phyloP scores from a whole-genome alignment of 345 rosid species.

The Draba incana region DNA sequence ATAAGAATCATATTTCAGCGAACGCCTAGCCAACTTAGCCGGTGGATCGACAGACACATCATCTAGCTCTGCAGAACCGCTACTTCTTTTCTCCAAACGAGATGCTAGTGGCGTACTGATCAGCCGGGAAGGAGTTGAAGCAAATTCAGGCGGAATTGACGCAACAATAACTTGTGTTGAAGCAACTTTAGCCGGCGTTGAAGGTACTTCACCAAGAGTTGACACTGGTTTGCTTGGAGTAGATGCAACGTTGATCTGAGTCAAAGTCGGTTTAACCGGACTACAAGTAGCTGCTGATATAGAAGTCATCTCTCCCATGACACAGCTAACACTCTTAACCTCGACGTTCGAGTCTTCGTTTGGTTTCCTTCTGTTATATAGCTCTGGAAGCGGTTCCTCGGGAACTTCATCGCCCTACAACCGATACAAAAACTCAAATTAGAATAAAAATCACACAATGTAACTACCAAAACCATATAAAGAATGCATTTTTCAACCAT shows the following conservation, averaged over 20 bases:
- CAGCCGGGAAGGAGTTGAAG: conserved; percentile 56
- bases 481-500: not conserved
- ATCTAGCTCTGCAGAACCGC: conserved; percentile 52
- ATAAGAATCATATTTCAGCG: conserved; percentile 64
- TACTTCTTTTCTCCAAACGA: conserved; percentile 54
- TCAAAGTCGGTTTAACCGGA: not conserved
- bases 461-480: not conserved
- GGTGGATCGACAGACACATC: conserved; percentile 46
- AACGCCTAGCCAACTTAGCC: conserved; percentile 64
- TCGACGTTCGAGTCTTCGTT: conserved; percentile 21
- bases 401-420: conserved; percentile 83
- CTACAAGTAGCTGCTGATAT: conserved; percentile 17
- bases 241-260: no score
- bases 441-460: conserved; percentile 7
- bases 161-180: conserved; percentile 41
- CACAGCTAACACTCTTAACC: conserved; percentile 17
- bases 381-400: conserved; percentile 70
- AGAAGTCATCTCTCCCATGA: conserved; percentile 34
- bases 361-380: conserved; percentile 50
- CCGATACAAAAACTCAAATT: conserved; percentile 14
- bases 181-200: conserved; percentile 40
- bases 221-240: not conserved
- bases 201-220: conserved; percentile 21
- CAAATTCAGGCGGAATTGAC: conserved; percentile 67
- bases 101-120: conserved; percentile 52